Conservation (phyloP, 257 asterid species). For the Penstemon newberryi region DNA sequence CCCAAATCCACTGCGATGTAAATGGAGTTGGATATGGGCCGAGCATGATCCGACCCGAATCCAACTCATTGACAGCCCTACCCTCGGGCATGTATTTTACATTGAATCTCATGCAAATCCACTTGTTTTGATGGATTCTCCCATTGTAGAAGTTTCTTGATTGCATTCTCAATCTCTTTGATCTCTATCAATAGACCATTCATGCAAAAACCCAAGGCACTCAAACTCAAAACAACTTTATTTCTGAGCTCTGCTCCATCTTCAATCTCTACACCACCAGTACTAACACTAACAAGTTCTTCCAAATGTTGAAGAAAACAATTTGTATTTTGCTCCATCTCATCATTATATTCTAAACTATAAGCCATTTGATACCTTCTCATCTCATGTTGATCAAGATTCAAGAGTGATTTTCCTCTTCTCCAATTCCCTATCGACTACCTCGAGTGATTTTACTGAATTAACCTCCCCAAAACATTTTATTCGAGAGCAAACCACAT, state of each 20-base stretch:
- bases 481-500: conserved; percentile 41
- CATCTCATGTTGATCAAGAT: conserved; percentile 49
- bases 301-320: conserved; percentile 45
- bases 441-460: conserved; percentile 44
- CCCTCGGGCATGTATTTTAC: conserved; percentile 42
- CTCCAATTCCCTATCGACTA: conserved; percentile 52
- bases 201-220: conserved; percentile 67
- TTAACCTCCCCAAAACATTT: conserved; percentile 56
- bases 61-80: no score
- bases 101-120: conserved; percentile 55
- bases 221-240: conserved; percentile 45
- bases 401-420: conserved; percentile 46
- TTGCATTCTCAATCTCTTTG: conserved; percentile 61
- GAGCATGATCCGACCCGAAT: no score
- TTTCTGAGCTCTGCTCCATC: conserved; percentile 39
- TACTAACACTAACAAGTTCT: conserved; percentile 34
- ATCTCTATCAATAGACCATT: conserved; percentile 50
- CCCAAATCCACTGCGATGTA: no score
- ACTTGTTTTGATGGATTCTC: conserved; percentile 71
- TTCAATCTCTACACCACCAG: neutral
- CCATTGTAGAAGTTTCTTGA: conserved; percentile 71
- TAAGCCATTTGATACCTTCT: conserved; percentile 42
- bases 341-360: conserved; percentile 22
- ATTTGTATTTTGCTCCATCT: conserved; percentile 32
- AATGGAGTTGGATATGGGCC: no score